phyloP scores from a whole-genome alignment of 2,329 filamentous ascomycete species.

The Neoarthrinium moseri region DNA sequence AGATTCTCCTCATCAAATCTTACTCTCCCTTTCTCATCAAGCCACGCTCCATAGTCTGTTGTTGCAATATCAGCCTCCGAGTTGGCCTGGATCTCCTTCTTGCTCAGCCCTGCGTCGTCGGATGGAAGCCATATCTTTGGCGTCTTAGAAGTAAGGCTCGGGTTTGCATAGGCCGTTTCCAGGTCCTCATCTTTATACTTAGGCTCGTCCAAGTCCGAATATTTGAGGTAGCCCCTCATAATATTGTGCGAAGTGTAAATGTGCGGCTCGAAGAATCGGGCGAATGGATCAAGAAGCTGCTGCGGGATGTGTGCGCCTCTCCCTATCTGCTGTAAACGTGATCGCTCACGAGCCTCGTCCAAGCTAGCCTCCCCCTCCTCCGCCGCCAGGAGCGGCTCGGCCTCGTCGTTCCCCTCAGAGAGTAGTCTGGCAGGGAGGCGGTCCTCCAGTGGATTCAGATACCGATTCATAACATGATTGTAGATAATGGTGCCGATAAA shows the following conservation, averaged over 20 bases:
- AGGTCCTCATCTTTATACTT: constrained; percentile 27
- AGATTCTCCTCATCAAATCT: constrained; percentile 4
- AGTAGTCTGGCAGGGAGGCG: constrained; percentile 23
- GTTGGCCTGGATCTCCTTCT: constrained; percentile 60
- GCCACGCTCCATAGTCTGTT: constrained; percentile 58
- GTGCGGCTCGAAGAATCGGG: constrained; percentile 25
- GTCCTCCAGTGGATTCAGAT: constrained; percentile 27
- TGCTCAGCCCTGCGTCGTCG: constrained; percentile 58
- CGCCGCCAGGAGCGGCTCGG: constrained; percentile 22
- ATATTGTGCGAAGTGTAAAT: constrained; percentile 24
- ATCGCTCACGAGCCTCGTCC: constrained; percentile 22
- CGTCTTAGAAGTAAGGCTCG: constrained; percentile 35
- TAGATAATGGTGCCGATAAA: constrained; percentile 61
- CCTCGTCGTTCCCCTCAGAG: constrained; percentile 15
- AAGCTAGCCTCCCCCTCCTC: constrained; percentile 12
- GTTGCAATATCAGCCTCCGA: constrained; percentile 60
- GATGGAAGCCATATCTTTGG: constrained; percentile 66
- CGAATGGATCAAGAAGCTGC: constrained; percentile 21
- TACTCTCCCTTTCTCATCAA: constrained; percentile 53
- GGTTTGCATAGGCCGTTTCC: constrained; percentile 26
- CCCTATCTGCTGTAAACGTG: constrained; percentile 21
- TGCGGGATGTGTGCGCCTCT: constrained; percentile 18
- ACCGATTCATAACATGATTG: constrained; percentile 43
- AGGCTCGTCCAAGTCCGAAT: constrained; percentile 10
- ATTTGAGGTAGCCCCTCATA: constrained; percentile 22